Conservation (phyloP, 768 basidiomycete species). For the Mycena leptocephala region DNA sequence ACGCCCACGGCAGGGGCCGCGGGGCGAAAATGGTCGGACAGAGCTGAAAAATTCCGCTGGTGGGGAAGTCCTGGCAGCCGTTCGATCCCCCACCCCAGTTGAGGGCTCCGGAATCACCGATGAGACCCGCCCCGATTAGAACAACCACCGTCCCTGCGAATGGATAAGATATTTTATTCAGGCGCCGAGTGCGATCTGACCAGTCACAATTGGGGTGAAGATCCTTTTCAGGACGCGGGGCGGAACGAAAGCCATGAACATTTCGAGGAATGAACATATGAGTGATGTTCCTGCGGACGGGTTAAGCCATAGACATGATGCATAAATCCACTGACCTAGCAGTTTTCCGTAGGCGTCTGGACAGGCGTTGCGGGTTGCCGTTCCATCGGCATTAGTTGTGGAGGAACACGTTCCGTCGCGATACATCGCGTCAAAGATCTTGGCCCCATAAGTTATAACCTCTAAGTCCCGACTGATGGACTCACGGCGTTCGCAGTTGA, state of each 20-base stretch:
- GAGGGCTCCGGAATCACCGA: constrained; percentile 81
- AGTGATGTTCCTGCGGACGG: constrained; percentile 81
- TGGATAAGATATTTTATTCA: neutral
- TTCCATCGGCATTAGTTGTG: constrained; percentile 70
- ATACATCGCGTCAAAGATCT: constrained; percentile 86
- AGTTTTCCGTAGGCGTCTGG: constrained; percentile 88
- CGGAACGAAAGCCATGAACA: constrained; percentile 81
- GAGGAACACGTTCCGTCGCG: constrained; percentile 84
- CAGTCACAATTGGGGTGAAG: constrained; percentile 89
- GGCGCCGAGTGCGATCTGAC: no score
- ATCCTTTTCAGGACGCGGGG: constrained; percentile 72
- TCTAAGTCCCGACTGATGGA: neutral
- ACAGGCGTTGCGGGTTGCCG: constrained; percentile 72
- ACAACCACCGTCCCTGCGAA: constrained; percentile 84
- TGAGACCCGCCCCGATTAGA: constrained; percentile 84
- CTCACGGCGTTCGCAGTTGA: constrained; percentile 54
- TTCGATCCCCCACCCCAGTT: constrained; percentile 92
- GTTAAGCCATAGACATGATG: neutral
- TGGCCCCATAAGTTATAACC: constrained; percentile 38
- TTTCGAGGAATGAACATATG: constrained; percentile 86
- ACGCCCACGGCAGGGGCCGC: constrained; percentile 83
- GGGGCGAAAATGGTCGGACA: constrained; percentile 84
- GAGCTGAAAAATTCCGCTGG: constrained; percentile 75
- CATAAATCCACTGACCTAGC: constrained; percentile 62
- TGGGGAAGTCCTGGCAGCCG: constrained; percentile 72